phyloP scores from a whole-genome alignment of 805 yeast species.

The Barnettozyma pratensis region DNA sequence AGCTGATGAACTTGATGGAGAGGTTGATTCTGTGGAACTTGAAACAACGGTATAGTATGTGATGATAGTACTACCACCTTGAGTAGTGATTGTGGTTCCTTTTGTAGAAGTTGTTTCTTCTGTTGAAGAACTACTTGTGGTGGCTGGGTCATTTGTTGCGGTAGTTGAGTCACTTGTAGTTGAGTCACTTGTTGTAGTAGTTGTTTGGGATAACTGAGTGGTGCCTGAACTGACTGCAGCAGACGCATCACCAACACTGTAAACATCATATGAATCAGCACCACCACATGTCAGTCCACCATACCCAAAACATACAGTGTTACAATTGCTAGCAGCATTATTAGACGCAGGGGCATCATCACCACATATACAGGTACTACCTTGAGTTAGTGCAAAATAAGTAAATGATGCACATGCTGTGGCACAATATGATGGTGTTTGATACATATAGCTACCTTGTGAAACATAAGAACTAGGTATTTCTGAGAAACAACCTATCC shows the following conservation, averaged over 20 bases:
- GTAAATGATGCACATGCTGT: constrained; percentile 36
- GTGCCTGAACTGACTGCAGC: constrained; percentile 19
- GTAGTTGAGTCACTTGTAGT: constrained; percentile 20
- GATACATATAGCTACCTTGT: constrained; percentile 40
- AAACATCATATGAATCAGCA: constrained; percentile 41
- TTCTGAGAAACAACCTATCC: constrained; percentile 16
- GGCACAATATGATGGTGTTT: constrained; percentile 46
- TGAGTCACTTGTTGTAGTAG: constrained; percentile 10
- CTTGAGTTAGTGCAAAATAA: constrained; percentile 42
- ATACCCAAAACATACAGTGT: constrained; percentile 51
- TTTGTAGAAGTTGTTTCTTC: background rate
- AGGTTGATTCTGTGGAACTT: constrained; percentile 16
- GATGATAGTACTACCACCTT: constrained; percentile 14
- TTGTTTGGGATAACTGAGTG: constrained; percentile 6
- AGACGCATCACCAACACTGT: constrained; percentile 27
- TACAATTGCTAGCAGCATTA: constrained; percentile 30
- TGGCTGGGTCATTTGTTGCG: background rate
- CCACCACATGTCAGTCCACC: constrained; percentile 61
- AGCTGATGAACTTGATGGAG: constrained; percentile 22
- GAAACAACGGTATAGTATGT: constrained; percentile 19
- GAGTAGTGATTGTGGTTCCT: constrained; percentile 20
- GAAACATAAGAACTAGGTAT: constrained; percentile 17
- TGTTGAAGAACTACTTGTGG: background rate
- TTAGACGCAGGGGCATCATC: constrained; percentile 34
- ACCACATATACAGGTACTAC: constrained; percentile 58